phyloP scores from a whole-genome alignment of 805 yeast species.

The Lipomyces yamadae region DNA sequence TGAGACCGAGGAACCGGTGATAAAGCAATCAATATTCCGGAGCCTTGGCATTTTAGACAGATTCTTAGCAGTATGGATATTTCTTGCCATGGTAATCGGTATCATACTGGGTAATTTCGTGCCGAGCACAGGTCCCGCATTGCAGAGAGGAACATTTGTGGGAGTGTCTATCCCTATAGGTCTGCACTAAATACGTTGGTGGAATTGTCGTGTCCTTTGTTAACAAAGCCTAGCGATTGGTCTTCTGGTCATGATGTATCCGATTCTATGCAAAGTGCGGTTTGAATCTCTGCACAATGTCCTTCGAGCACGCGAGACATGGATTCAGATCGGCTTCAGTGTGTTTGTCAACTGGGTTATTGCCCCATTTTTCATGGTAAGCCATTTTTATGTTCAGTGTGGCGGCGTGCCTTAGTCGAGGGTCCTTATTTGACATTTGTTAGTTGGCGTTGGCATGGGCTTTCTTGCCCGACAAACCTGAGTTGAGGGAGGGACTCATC shows the following conservation, averaged over 20 bases:
- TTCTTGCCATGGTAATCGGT: conserved; percentile 41
- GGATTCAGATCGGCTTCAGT: conserved; percentile 48
- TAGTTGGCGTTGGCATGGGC: conserved; percentile 57
- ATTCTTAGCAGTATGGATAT: conserved; percentile 39
- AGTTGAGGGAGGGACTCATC: conserved; percentile 58
- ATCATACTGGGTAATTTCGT: conserved; percentile 41
- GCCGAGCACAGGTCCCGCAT: conserved; percentile 32
- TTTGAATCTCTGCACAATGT: conserved; percentile 53
- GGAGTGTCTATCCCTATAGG: conserved; percentile 41
- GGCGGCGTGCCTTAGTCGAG: too few species aligned
- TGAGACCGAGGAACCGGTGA: background rate
- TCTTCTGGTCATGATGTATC: conserved; percentile 60
- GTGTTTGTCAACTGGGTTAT: conserved; percentile 59
- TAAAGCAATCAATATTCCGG: conserved; percentile 19
- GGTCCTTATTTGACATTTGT: background rate
- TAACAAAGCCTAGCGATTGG: conserved; percentile 48
- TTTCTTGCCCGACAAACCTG: conserved; percentile 53
- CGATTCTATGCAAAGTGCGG: conserved; percentile 58
- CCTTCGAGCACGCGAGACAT: conserved; percentile 37
- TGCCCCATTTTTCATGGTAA: conserved; percentile 60
- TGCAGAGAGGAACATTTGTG: conserved; percentile 35
- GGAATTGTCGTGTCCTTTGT: background rate
- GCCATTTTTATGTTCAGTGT: background rate
- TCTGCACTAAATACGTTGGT: background rate
- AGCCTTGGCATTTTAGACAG: conserved; percentile 34